Percentiles rank a stretch among this genome's conserved stretches.
Evolutionary conservation across 495 filamentous ascomycete species (phyloP).

Genomic region (Xylaria palmicola): DNA sequence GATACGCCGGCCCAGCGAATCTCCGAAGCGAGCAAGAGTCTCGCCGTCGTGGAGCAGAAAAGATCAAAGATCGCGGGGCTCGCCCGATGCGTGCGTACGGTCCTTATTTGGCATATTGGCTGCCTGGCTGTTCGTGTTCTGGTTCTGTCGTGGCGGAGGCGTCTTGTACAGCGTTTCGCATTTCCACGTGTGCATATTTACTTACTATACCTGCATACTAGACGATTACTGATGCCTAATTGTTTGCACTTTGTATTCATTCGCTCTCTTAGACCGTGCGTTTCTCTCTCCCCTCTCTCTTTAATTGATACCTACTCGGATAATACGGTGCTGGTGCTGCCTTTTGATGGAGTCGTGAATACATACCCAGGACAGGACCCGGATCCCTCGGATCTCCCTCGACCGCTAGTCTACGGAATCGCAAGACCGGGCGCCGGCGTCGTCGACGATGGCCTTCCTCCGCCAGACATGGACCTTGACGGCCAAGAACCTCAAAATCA

Average conservation of each 20-base stretch:
- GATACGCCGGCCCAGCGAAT: conserved; percentile 3
- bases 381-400: conserved; percentile 9
- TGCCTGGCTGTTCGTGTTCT: no score
- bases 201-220: no score
- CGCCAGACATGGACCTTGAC: conserved; percentile 72
- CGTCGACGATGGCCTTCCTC: conserved; percentile 51
- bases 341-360: conserved; percentile 13
- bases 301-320: background rate
- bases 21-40: conserved; percentile 4
- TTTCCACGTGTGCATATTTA: background rate
- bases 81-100: background rate
- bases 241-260: background rate
- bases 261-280: background rate
- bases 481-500: conserved; percentile 71
- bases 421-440: conserved; percentile 1
- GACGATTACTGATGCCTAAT: no score
- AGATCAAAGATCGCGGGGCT: background rate
- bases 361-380: conserved; percentile 1
- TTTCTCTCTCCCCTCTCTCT: background rate
- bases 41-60: no score
- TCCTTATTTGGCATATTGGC: no score
- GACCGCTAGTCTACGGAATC: background rate
- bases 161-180: no score
- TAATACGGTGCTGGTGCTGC: no score
- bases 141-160: no score